phyloP scores from a whole-genome alignment of 1,139 yeast genomes.

The Kurtzmaniella natalensis region DNA sequence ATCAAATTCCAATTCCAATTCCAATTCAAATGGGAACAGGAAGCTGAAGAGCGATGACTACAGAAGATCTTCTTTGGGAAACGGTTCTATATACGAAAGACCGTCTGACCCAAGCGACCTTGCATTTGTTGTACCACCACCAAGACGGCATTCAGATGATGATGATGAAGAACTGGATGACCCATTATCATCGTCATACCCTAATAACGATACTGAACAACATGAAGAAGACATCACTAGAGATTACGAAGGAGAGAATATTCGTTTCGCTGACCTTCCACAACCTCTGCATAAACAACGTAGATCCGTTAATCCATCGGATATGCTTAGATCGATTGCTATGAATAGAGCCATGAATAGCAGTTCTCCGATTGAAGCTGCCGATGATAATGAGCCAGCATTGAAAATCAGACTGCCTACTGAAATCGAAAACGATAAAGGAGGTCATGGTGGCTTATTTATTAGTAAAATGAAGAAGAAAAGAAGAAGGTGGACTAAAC shows the following conservation, averaged over 20 bases:
- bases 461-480: slow-evolving; percentile 6
- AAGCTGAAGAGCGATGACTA: no score
- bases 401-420: slow-evolving; percentile 76
- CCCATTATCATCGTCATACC: no score
- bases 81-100: background rate
- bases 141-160: slow-evolving; percentile 4
- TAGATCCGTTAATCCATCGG: slow-evolving; percentile 69
- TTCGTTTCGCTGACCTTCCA: slow-evolving; percentile 38
- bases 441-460: slow-evolving; percentile 7
- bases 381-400: slow-evolving; percentile 72
- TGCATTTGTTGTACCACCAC: background rate
- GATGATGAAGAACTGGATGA: slow-evolving; percentile 2
- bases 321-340: slow-evolving; percentile 77
- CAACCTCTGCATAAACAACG: slow-evolving; percentile 33
- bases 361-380: slow-evolving; percentile 7
- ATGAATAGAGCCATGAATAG: slow-evolving; percentile 44
- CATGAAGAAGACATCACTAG: background rate
- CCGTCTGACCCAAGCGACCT: background rate
- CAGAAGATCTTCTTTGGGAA: no score
- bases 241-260: slow-evolving; percentile 18
- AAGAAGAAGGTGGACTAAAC: slow-evolving; percentile 13
- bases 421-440: slow-evolving; percentile 50
- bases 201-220: background rate
- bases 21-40: no score
- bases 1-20: no score